Conservation (phyloP, 495 filamentous ascomycete species). For the Aspergillus nidulans region DNA sequence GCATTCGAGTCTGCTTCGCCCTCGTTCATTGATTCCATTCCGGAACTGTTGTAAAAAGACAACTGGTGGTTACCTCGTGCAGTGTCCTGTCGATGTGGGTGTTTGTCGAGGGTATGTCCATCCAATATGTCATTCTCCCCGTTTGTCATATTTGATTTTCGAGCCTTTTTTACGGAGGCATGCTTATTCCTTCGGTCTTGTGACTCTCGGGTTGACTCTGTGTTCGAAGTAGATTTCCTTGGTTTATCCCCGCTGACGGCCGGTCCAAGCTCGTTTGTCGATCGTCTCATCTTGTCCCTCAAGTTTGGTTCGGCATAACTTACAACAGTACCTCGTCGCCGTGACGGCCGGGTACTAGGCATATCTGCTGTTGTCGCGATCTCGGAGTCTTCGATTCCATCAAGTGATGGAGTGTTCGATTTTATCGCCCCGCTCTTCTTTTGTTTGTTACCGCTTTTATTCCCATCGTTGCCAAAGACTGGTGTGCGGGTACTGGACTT, state of each 20-base stretch:
- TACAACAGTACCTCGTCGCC: constrained; percentile 61
- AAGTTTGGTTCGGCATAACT: constrained; percentile 87
- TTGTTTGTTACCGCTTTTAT: neutral
- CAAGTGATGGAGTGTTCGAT: neutral
- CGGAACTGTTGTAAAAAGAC: neutral
- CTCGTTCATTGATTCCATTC: neutral
- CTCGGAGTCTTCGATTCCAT: neutral
- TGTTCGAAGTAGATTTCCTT: constrained; percentile 29
- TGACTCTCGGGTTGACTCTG: constrained; percentile 19
- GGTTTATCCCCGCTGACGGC: constrained; percentile 56
- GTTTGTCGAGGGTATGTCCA: neutral
- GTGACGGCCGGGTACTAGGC: constrained; percentile 51
- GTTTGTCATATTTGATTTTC: constrained; percentile 9
- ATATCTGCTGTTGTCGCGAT: constrained; percentile 4
- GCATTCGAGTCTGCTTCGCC: constrained; percentile 13
- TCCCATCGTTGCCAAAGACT: neutral
- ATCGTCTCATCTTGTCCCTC: constrained; percentile 81
- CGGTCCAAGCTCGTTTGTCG: constrained; percentile 67
- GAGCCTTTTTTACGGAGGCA: neutral
- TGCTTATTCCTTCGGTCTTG: constrained; percentile 6
- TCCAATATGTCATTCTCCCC: neutral
- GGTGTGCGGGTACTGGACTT: neutral
- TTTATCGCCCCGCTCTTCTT: neutral
- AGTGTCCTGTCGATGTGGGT: neutral
- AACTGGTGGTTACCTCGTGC: neutral